Conservation (phyloP, 2,329 filamentous ascomycete species). For the Lasiodiplodia theobromae region DNA sequence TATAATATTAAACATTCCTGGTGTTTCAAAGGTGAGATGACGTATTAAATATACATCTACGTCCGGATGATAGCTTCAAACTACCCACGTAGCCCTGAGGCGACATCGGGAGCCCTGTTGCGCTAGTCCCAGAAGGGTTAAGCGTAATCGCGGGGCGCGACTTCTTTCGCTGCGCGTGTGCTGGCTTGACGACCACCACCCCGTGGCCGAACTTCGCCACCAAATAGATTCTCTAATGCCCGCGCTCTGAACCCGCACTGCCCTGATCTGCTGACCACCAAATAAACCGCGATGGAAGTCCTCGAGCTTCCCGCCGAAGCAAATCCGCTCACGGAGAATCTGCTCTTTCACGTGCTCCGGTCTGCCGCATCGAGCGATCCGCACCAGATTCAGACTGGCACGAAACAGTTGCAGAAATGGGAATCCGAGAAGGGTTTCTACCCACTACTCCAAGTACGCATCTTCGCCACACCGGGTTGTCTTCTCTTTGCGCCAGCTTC, state of each 20-base stretch:
- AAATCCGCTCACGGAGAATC: slow-evolving; percentile 60
- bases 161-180: slow-evolving; percentile 19
- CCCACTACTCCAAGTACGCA: slow-evolving; percentile 52
- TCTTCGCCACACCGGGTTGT: neutral
- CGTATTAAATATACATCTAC: too few relatives aligned
- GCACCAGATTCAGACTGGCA: slow-evolving; percentile 59
- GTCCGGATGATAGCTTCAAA: too few relatives aligned
- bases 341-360: slow-evolving; percentile 56
- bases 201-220: slow-evolving; percentile 6
- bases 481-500: neutral
- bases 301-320: slow-evolving; percentile 86
- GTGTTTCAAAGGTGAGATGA: too few relatives aligned
- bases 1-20: too few relatives aligned
- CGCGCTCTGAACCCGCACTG: neutral
- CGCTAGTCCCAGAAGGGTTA: slow-evolving; percentile 1
- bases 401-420: slow-evolving; percentile 61
- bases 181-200: slow-evolving; percentile 19
- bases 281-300: slow-evolving; percentile 38
- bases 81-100: neutral
- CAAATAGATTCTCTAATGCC: slow-evolving; percentile 15
- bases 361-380: slow-evolving; percentile 57
- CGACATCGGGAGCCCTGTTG: neutral
- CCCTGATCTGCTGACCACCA: neutral
- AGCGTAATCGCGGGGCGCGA: slow-evolving; percentile 11
- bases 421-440: slow-evolving; percentile 57